Percentiles rank a stretch among this genome's conserved stretches.
phyloP scores from a whole-genome alignment of 805 yeast species.

The Cyberlindnera euphorbiiphila region DNA sequence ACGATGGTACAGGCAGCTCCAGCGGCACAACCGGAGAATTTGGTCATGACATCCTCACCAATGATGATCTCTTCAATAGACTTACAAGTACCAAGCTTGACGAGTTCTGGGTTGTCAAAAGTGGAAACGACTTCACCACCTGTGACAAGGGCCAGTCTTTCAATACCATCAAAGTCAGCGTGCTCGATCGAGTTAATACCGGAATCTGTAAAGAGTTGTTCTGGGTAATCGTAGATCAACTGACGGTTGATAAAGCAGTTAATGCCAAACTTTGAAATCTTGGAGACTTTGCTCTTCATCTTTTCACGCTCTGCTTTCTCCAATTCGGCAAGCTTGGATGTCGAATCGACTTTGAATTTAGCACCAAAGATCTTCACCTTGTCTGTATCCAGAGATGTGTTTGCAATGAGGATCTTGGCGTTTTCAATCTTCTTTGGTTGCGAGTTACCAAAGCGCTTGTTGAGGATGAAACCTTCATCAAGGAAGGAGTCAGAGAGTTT shows the following conservation, averaged over 20 bases:
- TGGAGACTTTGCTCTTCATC: constrained; percentile 86
- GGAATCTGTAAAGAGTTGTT: constrained; percentile 85
- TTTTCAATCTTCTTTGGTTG: constrained; percentile 84
- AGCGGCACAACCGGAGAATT: constrained; percentile 92
- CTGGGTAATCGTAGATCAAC: constrained; percentile 96
- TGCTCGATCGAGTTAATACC: constrained; percentile 92
- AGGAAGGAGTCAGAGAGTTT: constrained; percentile 85
- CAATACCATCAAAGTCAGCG: constrained; percentile 98
- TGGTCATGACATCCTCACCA: constrained; percentile 88
- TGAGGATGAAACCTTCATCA: constrained; percentile 93
- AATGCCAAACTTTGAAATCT: constrained; percentile 81
- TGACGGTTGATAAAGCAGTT: constrained; percentile 94
- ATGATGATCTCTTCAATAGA: constrained; percentile 85
- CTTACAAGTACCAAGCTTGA: constrained; percentile 84
- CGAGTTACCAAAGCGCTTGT: constrained; percentile 88
- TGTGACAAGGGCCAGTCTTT: constrained; percentile 91
- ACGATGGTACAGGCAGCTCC: constrained; percentile 97
- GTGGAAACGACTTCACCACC: constrained; percentile 99
- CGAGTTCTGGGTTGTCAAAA: constrained; percentile 86
- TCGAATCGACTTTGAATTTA: constrained; percentile 92
- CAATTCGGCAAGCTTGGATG: constrained; percentile 86
- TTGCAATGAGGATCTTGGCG: constrained; percentile 87
- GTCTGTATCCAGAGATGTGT: constrained; percentile 95
- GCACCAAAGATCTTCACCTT: constrained; percentile 98
- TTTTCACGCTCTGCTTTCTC: constrained; percentile 92